phyloP scores from a whole-genome alignment of 192 early-diverging fungal species.

The Jimgerdemannia flammicorona region DNA sequence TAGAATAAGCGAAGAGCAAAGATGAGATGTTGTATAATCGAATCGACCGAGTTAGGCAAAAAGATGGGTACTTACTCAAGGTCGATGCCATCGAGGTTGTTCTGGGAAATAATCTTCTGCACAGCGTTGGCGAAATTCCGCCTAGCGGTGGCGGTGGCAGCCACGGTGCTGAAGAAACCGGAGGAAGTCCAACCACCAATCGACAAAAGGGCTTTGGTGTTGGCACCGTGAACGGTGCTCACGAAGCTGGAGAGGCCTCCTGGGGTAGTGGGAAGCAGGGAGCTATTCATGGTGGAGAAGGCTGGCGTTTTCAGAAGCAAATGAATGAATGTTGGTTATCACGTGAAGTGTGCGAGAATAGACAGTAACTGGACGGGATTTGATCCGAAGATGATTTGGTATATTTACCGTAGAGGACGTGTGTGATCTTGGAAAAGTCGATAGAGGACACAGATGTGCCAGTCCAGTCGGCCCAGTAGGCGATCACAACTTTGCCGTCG shows the following conservation, averaged over 20 bases:
- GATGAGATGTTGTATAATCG: neutral
- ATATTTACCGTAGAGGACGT: conserved; percentile 8
- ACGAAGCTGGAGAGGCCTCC: conserved; percentile 19
- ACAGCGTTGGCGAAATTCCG: conserved; percentile 30
- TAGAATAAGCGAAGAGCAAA: neutral
- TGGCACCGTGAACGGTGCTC: conserved; percentile 31
- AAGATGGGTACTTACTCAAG: conserved; percentile 34
- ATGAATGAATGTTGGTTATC: neutral
- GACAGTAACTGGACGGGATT: neutral
- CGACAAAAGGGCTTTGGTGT: conserved; percentile 53
- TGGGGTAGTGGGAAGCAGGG: neutral
- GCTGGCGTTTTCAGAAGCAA: neutral
- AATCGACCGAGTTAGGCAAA: neutral
- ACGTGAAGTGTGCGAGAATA: neutral
- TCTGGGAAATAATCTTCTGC: conserved; percentile 31
- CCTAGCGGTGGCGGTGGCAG: conserved; percentile 26
- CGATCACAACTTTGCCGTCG: conserved; percentile 13
- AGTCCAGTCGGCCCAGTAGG: conserved; percentile 1
- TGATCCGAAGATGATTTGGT: neutral
- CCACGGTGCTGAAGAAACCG: conserved; percentile 39
- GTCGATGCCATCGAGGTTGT: conserved; percentile 57
- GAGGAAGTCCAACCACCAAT: conserved; percentile 64
- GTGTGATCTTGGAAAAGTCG: conserved; percentile 7
- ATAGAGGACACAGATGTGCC: neutral
- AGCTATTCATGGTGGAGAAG: neutral